These are phyloP conservation scores for Coprinopsis cinerea DNA, from an alignment of 768 basidiomycete species.

Conservation along the genomic window DNA sequence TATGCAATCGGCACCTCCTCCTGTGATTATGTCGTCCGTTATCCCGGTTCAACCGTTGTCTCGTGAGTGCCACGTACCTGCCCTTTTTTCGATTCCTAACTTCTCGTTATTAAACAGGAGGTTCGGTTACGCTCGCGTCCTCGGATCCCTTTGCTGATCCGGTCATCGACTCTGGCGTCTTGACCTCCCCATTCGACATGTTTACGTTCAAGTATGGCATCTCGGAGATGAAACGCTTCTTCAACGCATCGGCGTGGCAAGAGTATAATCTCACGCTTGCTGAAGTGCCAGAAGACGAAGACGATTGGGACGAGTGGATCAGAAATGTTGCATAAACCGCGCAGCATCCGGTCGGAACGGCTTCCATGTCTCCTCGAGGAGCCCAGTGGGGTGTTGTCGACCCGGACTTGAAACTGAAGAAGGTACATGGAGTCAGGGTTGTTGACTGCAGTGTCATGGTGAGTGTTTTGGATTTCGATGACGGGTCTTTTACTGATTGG, in stretches of 20 bases:
- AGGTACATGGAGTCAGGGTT: slow-evolving; percentile 9
- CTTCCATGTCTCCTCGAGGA: slow-evolving; percentile 10
- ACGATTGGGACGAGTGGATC: slow-evolving; percentile 6
- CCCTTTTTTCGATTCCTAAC: background rate
- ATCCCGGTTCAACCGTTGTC: slow-evolving; percentile 13
- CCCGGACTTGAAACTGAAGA: slow-evolving; percentile 13
- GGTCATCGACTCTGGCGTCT: slow-evolving; percentile 8
- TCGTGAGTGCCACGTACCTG: slow-evolving; percentile 4
- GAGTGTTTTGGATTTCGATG: background rate
- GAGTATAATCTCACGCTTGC: slow-evolving; percentile 2
- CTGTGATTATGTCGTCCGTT: too few relatives aligned
- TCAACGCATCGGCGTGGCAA: slow-evolving; percentile 6
- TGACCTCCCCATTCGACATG: slow-evolving; percentile 5
- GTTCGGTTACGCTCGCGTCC: slow-evolving; percentile 9
- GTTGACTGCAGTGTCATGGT: slow-evolving; percentile 14
- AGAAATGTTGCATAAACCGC: background rate
- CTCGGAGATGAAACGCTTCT: background rate
- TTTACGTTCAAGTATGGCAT: slow-evolving; percentile 4
- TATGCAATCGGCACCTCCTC: too few relatives aligned
- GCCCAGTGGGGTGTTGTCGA: slow-evolving; percentile 11
- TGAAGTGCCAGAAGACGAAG: slow-evolving; percentile 2
- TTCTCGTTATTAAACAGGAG: slow-evolving; percentile 6
- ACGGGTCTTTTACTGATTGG: background rate
- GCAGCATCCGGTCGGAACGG: slow-evolving; percentile 8
- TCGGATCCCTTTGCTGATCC: slow-evolving; percentile 10